phyloP scores from a whole-genome alignment of 2,329 filamentous ascomycete genomes.

The Diplodia seriata region DNA sequence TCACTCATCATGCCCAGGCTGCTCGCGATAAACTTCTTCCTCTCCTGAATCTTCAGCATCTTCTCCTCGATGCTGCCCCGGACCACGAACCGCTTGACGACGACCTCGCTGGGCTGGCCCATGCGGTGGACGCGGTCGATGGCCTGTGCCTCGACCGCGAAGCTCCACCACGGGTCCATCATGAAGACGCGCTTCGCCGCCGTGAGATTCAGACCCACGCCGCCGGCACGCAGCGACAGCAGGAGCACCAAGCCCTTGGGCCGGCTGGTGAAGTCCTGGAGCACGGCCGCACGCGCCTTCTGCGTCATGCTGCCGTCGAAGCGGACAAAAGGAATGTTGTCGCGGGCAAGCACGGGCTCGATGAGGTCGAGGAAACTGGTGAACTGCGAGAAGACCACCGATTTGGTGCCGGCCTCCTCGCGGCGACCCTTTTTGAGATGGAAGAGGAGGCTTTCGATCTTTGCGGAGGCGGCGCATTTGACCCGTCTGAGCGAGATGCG shows the following conservation, averaged over 20 bases:
- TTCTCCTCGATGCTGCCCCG: constrained; percentile 91
- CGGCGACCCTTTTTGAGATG: constrained; percentile 74
- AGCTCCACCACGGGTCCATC: constrained; percentile 99
- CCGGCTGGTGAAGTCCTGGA: constrained; percentile 69
- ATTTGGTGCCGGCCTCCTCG: constrained; percentile 75
- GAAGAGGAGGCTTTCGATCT: constrained; percentile 79
- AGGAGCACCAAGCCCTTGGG: constrained; percentile 74
- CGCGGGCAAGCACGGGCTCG: constrained; percentile 75
- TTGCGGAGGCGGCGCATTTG: constrained; percentile 78
- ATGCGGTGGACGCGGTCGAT: constrained; percentile 98
- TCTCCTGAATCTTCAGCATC: constrained; percentile 91
- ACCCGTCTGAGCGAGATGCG: constrained; percentile 68
- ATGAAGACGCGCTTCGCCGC: constrained; percentile 90
- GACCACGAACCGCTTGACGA: constrained; percentile 87
- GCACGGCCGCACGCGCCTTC: constrained; percentile 78
- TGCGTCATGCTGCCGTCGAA: constrained; percentile 92
- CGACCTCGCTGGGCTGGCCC: constrained; percentile 87
- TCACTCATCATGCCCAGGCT: constrained; percentile 94
- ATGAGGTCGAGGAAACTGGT: constrained; percentile 95
- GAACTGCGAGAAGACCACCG: constrained; percentile 96
- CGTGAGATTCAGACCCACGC: constrained; percentile 92
- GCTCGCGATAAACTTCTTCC: constrained; percentile 97
- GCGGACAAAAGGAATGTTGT: constrained; percentile 80
- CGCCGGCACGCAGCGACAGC: constrained; percentile 85
- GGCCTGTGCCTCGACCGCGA: constrained; percentile 93